Conservation (phyloP, 805 yeast genomes). For the Candida methanosorbosa region DNA sequence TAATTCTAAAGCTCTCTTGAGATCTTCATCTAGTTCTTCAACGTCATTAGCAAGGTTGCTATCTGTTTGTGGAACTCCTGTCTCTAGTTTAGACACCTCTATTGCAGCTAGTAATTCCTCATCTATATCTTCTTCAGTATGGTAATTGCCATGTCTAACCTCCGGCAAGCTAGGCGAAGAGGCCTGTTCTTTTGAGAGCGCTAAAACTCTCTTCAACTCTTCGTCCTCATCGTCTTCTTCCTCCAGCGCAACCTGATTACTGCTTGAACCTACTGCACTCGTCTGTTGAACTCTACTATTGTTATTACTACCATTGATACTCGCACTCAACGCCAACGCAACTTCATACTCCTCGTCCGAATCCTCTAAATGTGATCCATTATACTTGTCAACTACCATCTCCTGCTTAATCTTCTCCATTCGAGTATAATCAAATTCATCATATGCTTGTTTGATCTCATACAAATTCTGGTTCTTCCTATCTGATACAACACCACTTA, state of each 20-base stretch:
- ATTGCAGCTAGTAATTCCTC: conserved; percentile 19
- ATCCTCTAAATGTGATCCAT: conserved; percentile 31
- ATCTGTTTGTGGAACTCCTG: too few species aligned
- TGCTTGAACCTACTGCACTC: background rate
- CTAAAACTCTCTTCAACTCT: conserved; percentile 2
- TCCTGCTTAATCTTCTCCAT: conserved; percentile 12
- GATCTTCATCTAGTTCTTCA: conserved; percentile 20
- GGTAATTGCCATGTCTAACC: conserved; percentile 1
- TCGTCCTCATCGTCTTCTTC: conserved; percentile 5
- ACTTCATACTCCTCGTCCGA: conserved; percentile 31
- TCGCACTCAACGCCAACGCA: conserved; percentile 34
- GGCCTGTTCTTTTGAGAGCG: conserved; percentile 1
- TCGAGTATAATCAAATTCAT: conserved; percentile 4
- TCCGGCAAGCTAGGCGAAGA: too few species aligned
- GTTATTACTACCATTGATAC: conserved; percentile 8
- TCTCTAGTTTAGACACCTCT: conserved; percentile 13
- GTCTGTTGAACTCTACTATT: background rate
- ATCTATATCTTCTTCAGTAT: conserved; percentile 12
- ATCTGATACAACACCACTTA: conserved; percentile 14
- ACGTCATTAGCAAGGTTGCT: background rate
- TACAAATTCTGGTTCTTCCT: conserved; percentile 19
- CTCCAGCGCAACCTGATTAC: too few species aligned
- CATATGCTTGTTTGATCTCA: conserved; percentile 21
- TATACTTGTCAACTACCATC: conserved; percentile 32
- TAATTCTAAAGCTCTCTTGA: conserved; percentile 15